Conservation (phyloP, 2,329 filamentous ascomycete species). For the Dothiorella sarmentorum region DNA sequence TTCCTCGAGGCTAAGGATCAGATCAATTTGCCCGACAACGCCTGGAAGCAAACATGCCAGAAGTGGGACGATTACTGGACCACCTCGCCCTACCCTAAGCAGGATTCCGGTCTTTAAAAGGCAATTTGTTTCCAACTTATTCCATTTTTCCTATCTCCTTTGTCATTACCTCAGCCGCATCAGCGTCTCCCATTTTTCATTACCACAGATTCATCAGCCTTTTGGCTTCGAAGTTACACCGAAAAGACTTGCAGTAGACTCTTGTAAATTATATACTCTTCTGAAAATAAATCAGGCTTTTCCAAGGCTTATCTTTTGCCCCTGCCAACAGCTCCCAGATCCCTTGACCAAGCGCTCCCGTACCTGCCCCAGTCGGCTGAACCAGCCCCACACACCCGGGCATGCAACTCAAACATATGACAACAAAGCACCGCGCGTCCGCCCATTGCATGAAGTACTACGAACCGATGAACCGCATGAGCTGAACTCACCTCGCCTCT, state of each 20-base stretch:
- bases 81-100: constrained; percentile 26
- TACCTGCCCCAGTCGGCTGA: no score
- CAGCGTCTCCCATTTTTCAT: neutral
- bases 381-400: no score
- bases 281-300: neutral
- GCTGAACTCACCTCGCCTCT: no score
- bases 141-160: neutral
- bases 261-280: neutral
- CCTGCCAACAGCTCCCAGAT: neutral
- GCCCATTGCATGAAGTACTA: no score
- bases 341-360: no score
- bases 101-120: constrained; percentile 31
- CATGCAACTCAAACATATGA: no score
- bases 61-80: constrained; percentile 35
- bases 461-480: no score
- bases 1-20: constrained; percentile 46
- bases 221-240: neutral
- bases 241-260: neutral
- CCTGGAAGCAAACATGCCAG: constrained; percentile 28
- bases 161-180: neutral
- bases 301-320: neutral
- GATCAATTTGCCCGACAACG: constrained; percentile 29
- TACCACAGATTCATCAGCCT: neutral
- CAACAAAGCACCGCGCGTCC: no score
- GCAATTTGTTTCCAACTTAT: no score